Conservation (phyloP, 2,329 filamentous ascomycete genomes). For the Epichloe scottii region DNA sequence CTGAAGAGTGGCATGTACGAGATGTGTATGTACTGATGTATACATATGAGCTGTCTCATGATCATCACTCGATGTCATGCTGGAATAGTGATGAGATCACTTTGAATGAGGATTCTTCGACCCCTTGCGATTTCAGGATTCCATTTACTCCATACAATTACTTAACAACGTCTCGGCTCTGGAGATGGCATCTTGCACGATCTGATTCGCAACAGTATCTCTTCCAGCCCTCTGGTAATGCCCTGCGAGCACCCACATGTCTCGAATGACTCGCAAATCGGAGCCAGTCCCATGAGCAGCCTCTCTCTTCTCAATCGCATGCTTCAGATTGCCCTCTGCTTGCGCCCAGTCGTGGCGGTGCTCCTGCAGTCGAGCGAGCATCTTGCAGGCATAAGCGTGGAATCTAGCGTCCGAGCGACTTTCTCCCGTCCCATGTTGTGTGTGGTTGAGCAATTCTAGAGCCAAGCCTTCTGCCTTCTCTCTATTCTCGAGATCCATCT, state of each 20-base stretch:
- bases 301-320: conserved; percentile 22
- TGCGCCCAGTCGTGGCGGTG: conserved; percentile 18
- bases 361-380: conserved; percentile 23
- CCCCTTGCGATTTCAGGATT: background rate
- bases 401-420: conserved; percentile 21
- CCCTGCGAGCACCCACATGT: conserved; percentile 26
- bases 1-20: too few species aligned
- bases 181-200: conserved; percentile 20
- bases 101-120: too few species aligned
- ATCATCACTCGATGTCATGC: too few species aligned
- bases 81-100: too few species aligned
- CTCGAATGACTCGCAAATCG: conserved; percentile 24
- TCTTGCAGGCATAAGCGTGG: conserved; percentile 26
- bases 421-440: conserved; percentile 9
- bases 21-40: too few species aligned
- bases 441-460: conserved; percentile 15
- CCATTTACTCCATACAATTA: background rate
- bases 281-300: conserved; percentile 21
- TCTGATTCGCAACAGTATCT: conserved; percentile 14
- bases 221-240: conserved; percentile 21
- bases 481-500: conserved; percentile 24
- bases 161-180: conserved; percentile 19
- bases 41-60: too few species aligned
- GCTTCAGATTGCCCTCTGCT: conserved; percentile 21
- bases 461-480: conserved; percentile 20